Evolutionary conservation across 805 yeast genomes (phyloP), one percentile per base, ranked within the genome.

Genomic region (Metschnikowia cubensis): DNA sequence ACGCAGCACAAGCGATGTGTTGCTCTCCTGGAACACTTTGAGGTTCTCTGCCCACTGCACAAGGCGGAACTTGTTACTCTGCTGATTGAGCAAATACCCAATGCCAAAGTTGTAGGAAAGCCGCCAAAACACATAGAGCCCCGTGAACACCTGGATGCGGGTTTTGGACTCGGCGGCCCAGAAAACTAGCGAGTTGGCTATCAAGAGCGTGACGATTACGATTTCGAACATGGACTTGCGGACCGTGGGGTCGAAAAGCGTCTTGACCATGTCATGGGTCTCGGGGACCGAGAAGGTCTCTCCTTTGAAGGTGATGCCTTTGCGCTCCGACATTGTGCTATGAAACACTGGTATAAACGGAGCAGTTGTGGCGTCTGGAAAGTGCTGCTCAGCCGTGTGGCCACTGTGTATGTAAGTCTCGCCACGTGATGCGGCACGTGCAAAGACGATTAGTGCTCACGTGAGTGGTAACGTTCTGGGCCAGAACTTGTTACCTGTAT

Each of bases 241-340:
- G 47, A 87, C 66, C 1, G 84, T 77, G 2, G 95, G 94, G 68
- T 88, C 92, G 58, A 88, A 83, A 45, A 89, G 69, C 1, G 92
- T 84, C 54, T 89, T 76, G 33, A 88, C 85, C 94, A 88, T 87
- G 62, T 88, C 96, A 59, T 84, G 85, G 31, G 96, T 88, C 57
- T 79, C 77, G 1, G 87, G 87, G 35, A 75, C 78, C 32, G 64
- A 58, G 54, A 77, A 77, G 20, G 76, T 68, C 39, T 65, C 74
- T 4, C 79, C 80, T 13, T 61, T 56, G 53, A 73, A 70, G 32
- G 80, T 74, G 51, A 75, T 73, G 1, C 81, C 82, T 48, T 22
- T 34, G 40, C 46, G 46, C 8, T 35, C 39, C 17, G 45, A 14
- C 45, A 39, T 39, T 11, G 14, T 10, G 37, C 18, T 25, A 25